Conservation (phyloP, 495 filamentous ascomycete genomes). For the Aspergillus affinis region DNA sequence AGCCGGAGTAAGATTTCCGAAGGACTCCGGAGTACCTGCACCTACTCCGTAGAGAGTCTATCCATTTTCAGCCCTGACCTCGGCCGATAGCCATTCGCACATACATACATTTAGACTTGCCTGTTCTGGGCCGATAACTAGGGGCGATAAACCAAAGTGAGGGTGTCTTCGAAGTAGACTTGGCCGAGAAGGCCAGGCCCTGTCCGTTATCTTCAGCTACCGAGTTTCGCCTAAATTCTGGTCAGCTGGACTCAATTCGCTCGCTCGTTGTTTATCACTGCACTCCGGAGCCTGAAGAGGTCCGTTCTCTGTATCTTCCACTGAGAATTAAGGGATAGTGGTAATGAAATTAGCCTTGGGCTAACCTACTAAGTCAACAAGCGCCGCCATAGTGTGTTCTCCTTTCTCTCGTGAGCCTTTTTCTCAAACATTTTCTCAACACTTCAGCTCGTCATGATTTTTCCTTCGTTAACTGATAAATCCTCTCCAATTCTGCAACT, state of each 20-base stretch:
- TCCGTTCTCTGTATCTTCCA: no score
- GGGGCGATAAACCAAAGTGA: neutral
- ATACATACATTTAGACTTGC: neutral
- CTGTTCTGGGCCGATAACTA: neutral
- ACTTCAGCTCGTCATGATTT: no score
- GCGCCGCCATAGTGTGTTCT: no score
- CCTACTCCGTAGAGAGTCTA: no score
- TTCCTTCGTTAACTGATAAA: neutral
- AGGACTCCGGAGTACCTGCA: no score
- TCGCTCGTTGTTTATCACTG: neutral
- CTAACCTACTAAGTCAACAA: no score
- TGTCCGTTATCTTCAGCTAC: conserved; percentile 1
- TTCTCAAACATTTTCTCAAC: no score
- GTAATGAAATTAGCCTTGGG: no score
- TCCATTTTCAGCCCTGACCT: neutral
- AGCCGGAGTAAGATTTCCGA: no score
- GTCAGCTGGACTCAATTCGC: neutral
- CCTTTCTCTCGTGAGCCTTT: no score
- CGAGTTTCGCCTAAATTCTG: neutral
- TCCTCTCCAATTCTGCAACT: neutral
- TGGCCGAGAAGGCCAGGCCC: conserved; percentile 1
- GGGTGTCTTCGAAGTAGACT: neutral
- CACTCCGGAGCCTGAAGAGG: no score
- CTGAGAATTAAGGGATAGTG: no score
- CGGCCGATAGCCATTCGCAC: neutral